Base-by-base conservation (phyloP, 352 stramenopile genomes). In the Hyaloperonospora brassicae region DNA sequence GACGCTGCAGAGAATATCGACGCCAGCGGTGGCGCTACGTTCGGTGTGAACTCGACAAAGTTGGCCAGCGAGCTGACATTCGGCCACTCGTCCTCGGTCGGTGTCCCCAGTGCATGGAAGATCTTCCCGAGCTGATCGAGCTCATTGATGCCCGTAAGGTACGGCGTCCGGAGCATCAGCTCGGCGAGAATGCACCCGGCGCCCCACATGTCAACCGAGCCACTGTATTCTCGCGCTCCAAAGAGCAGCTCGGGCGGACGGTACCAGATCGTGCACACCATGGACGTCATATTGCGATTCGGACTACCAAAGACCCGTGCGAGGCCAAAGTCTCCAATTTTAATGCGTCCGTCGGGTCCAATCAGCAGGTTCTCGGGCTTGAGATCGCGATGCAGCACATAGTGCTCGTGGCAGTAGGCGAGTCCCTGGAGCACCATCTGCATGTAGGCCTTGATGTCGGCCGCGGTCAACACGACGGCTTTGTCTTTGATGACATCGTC, bases 401-500 rank as follows among this genome's bases (percentile, higher is more conserved):
- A 90, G 66, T 91, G 79, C 9, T 73, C 72, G 62, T 95, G 85
- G 52, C 84, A 87, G 50, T 91, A 89, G 34, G 73, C 76, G 39
- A 93, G 59, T 1, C 83, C 85, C 12, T 76, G 59, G 12, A 93
- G 69, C 40, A 92, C 68, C 85, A 93, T 93, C 57, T 85, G 68
- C 83, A 95, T 89, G 74, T 93, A 93, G 24, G 71, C 64, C 62
- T 93, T 95, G 57, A 95, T 90, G 52, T 95, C 77, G 2, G 75
- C 70, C 24, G 86, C 78, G 31, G 83, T 87, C 51, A 95, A 70
- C 52, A 94, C 73, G 49, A 95, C 70, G 0, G 74, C 73, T 62
- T 95, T 95, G 67, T 93, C 79, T 62, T 95, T 92, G 60, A 95
- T 88, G 22, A 95, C 79, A 45, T 95, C 78, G 59, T 95, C 84